Percentiles rank a stretch among this genome's conserved stretches.
Evolutionary conservation across 2,329 filamentous ascomycete genomes (phyloP).

Genomic region (Orbilia ellipsospora): DNA sequence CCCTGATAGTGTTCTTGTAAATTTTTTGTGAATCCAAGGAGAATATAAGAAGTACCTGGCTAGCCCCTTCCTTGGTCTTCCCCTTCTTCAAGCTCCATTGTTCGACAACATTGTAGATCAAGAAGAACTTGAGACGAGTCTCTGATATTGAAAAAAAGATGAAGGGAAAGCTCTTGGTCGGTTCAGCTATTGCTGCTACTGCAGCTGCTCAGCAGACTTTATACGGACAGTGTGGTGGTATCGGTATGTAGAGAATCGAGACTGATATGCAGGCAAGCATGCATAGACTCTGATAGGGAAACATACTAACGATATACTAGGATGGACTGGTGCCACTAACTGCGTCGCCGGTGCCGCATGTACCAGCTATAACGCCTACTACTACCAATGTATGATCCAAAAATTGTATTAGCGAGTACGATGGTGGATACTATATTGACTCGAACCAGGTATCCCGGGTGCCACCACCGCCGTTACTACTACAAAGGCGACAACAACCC

Average conservation of each 20-base stretch:
- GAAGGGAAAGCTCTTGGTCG: constrained; percentile 47
- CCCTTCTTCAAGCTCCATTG: too few species aligned
- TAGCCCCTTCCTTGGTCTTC: too few species aligned
- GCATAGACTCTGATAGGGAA: too few species aligned
- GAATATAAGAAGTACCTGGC: too few species aligned
- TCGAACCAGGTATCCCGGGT: constrained; percentile 50
- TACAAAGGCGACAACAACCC: neutral
- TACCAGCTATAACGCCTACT: constrained; percentile 50
- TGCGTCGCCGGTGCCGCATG: constrained; percentile 55
- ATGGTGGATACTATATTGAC: constrained; percentile 10
- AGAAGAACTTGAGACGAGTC: too few species aligned
- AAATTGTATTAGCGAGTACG: neutral
- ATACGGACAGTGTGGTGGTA: constrained; percentile 56
- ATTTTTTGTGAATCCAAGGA: too few species aligned
- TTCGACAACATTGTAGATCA: too few species aligned
- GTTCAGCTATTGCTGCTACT: constrained; percentile 44
- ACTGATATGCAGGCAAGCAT: neutral
- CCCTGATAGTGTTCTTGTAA: neutral
- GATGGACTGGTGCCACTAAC: constrained; percentile 47
- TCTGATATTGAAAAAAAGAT: constrained; percentile 31
- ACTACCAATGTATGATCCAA: constrained; percentile 48
- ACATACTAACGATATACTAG: constrained; percentile 12
- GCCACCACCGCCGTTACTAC: constrained; percentile 41
- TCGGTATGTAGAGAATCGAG: constrained; percentile 37
- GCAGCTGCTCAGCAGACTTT: constrained; percentile 48